Conservation (phyloP, 1,139 yeast species). For the Suhomyces bribrorum region DNA sequence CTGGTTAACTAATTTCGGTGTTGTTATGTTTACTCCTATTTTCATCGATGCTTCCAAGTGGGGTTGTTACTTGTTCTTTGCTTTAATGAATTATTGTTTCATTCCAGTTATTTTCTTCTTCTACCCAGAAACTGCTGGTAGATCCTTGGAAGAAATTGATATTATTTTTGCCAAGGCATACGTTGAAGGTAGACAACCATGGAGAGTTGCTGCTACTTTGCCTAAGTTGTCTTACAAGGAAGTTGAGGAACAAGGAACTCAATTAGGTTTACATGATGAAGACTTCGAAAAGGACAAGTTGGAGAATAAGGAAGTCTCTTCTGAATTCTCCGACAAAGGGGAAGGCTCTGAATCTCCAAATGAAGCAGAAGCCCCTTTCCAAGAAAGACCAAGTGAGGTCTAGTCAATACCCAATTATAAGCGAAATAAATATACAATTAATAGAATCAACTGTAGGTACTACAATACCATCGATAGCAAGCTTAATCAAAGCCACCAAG, state of each 20-base stretch:
- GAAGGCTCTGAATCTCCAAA: conserved; percentile 16
- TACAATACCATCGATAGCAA: background rate
- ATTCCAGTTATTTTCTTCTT: conserved; percentile 47
- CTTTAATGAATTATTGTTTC: conserved; percentile 37
- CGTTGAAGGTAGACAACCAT: conserved; percentile 47
- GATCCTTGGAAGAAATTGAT: conserved; percentile 51
- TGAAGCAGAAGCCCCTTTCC: conserved; percentile 12
- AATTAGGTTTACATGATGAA: conserved; percentile 47
- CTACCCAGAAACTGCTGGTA: conserved; percentile 52
- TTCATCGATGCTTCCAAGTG: conserved; percentile 40
- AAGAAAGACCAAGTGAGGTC: conserved; percentile 14
- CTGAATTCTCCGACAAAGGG: conserved; percentile 22
- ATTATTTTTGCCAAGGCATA: conserved; percentile 49
- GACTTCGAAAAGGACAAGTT: conserved; percentile 40
- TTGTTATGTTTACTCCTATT: conserved; percentile 50
- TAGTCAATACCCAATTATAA: conserved; percentile 5
- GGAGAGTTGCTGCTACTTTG: conserved; percentile 53
- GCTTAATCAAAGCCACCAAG: no score
- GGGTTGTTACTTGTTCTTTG: conserved; percentile 50
- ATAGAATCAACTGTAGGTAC: background rate
- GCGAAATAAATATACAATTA: background rate
- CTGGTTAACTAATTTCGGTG: conserved; percentile 50
- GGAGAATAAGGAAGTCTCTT: conserved; percentile 34
- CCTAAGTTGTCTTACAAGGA: conserved; percentile 48
- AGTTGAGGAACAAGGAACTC: conserved; percentile 49